Conservation (phyloP, 208 protist genomes). For the Crithidia acanthocephali region DNA sequence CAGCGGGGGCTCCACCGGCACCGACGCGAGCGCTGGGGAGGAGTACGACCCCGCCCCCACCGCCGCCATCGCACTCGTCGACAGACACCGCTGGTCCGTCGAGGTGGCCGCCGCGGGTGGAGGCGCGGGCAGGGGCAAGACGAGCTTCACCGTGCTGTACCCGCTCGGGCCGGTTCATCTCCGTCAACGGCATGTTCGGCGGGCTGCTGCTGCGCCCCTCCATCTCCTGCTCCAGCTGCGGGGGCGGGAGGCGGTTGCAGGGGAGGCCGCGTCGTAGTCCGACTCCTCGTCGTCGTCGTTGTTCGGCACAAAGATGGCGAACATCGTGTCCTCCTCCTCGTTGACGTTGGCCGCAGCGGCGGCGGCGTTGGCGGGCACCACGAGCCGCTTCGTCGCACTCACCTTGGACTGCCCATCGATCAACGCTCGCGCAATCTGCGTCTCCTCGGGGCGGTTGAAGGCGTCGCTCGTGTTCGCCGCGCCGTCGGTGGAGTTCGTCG, state of each 20-base stretch:
- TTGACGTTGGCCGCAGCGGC: background rate
- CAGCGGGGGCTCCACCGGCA: background rate
- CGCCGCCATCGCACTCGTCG: background rate
- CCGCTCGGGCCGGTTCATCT: background rate
- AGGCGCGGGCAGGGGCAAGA: background rate
- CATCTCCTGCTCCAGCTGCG: background rate
- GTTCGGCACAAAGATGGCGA: constrained; percentile 40
- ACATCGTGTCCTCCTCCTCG: constrained; percentile 38
- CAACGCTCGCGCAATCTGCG: constrained; percentile 25
- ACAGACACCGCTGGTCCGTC: constrained; percentile 5
- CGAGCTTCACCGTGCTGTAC: background rate
- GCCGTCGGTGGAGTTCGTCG: background rate
- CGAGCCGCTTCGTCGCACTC: constrained; percentile 3
- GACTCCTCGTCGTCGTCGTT: constrained; percentile 22
- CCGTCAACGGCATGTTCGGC: constrained; percentile 4
- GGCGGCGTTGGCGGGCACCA: background rate
- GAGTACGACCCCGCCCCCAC: background rate
- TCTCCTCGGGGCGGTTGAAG: constrained; percentile 7
- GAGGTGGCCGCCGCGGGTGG: too few species aligned
- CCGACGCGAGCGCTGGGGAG: background rate
- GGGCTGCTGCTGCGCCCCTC: background rate
- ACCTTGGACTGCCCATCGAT: constrained; percentile 28
- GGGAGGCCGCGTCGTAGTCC: constrained; percentile 3
- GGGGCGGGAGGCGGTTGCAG: background rate
- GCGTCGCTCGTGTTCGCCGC: constrained; percentile 9